Evolutionary conservation across 257 asterid genomes (phyloP).

Genomic region (Solanum habrochaites): DNA sequence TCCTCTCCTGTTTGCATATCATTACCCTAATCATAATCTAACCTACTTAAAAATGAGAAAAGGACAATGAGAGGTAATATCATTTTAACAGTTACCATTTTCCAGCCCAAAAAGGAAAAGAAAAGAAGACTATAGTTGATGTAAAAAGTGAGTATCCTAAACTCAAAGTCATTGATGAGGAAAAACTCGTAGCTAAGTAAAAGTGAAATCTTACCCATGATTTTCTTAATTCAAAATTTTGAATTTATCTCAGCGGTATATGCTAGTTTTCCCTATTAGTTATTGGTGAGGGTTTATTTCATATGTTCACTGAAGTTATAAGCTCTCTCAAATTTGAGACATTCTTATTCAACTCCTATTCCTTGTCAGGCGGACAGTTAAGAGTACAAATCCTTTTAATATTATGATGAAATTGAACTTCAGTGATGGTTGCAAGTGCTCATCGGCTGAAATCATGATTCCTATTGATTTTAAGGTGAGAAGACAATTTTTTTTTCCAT

Average conservation of each 20-base stretch:
- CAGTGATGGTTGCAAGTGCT: constrained; percentile 77
- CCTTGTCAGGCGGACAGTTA: constrained; percentile 60
- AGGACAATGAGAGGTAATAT: background rate
- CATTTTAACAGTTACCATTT: background rate
- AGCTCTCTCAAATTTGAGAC: background rate
- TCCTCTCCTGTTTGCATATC: background rate
- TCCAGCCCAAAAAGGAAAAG: background rate
- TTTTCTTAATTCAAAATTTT: background rate
- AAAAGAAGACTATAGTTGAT: background rate
- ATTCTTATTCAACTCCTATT: constrained; percentile 2
- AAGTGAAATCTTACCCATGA: background rate
- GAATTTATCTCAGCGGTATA: background rate
- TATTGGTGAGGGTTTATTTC: background rate
- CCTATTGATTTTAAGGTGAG: constrained; percentile 82
- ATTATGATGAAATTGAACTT: constrained; percentile 50
- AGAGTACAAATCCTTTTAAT: constrained; percentile 45
- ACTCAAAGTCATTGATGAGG: background rate
- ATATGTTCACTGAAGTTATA: background rate
- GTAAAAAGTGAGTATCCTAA: background rate
- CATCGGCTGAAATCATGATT: constrained; percentile 34
- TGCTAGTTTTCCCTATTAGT: background rate
- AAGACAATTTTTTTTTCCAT: background rate
- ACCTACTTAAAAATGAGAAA: background rate
- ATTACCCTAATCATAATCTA: background rate
- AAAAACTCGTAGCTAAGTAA: background rate